Evolutionary conservation across 768 basidiomycete species (phyloP), one percentile per base, ranked within the genome.

Genomic region (Cantharellus cinnabarinus): DNA sequence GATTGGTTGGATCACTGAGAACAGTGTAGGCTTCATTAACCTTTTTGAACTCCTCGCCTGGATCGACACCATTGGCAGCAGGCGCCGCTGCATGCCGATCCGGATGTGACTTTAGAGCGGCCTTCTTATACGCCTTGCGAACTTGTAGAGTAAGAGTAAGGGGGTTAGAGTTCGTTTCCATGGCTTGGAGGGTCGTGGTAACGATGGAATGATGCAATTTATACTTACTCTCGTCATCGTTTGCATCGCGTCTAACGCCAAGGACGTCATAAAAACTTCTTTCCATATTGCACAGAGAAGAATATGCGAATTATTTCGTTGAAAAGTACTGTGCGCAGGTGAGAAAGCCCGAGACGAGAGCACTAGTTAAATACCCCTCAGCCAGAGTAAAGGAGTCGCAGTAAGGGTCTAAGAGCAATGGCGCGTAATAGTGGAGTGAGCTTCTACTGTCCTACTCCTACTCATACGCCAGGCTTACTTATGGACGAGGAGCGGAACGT

Each of bases 11-110:
- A 41, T 60, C 41, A n/a, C 41, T n/a, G 3, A 62, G 54, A 38
- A 62, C 60, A 5, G 56, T 57, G 40, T 61, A 62, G 34, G 61
- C 61, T 37, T 57, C n/a, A 15, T 62, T 37, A 3, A 62, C 60
- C 40, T 59, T 38, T 10, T 56, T 41, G 40, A 60, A 62, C 41
- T 61, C 37, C 1, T 58, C 42, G 10, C 44, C 44, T 10, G 44
- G 44, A 29, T 48, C 44, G 0, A 10, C 10, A 48, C 29, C 44
- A 29, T 48, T 29, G 44, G 10, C 44, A 48, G 29, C 44, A 29
- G 44, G 44, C 10, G 10, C 29, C 10, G 44, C 44, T 10, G 10
- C 29, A 29, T 10, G 10, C 10, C 44, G 44, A 29, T 48, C 44
- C 10, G 44, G 44, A 48, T 48, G 44, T 48, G 29, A 10, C 29